These are phyloP conservation scores for Citrus sinensis DNA, from an alignment of 345 rosid species.

Conservation along the genomic window DVS_A1.0 CM039165.1:30274001-30274500, in stretches of 20 bases:
- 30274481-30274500: too few relatives aligned
- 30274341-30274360: too few relatives aligned
- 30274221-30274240: too few relatives aligned
- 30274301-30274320: too few relatives aligned
- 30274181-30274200: too few relatives aligned
- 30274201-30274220: too few relatives aligned
- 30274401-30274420: not conserved
- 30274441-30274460: not conserved
- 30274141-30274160: too few relatives aligned
- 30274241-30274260: not conserved
- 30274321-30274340: too few relatives aligned
- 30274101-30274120: not conserved
- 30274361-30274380: too few relatives aligned
- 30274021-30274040: not conserved
- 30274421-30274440: not conserved
- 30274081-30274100: not conserved
- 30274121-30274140: not conserved
- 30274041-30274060: constrained; percentile 15
- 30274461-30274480: too few relatives aligned
- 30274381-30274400: too few relatives aligned
- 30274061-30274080: constrained; percentile 9
- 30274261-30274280: not conserved
- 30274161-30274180: not conserved
- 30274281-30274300: too few relatives aligned
- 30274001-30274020: not conserved